Base-by-base conservation (phyloP, 495 filamentous ascomycete species). In the Cercophora samala region DNA sequence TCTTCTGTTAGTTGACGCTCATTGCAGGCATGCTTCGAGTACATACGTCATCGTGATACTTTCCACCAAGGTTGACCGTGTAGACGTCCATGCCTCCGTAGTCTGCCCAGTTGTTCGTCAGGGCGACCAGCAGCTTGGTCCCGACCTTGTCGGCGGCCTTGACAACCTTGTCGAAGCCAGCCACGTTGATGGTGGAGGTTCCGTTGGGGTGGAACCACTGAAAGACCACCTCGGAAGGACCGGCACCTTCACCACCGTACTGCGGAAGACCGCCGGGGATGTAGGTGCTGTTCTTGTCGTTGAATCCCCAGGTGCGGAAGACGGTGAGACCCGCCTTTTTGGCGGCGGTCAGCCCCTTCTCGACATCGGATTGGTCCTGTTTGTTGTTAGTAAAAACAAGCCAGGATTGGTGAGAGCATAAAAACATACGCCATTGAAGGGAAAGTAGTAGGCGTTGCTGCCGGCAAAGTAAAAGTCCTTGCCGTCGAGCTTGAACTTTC, bases 371-470 rank as follows among this genome's bases (percentile, higher is more conserved):
- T 67, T 86, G 79, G 68, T 85, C 82, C 66, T 84, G 26, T 5
- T 19, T 15, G 21, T 24, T 46, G 25, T 62, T 24, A 62, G 26
- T 22, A 60, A 18, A 62, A 22, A 21, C n/a, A 4, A 19, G 5
- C 58, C n/a, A 5, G 52, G 52, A 54, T n/a, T 24, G 24, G 9
- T 26, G 24, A 26, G 32, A 61, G 5, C 23, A 37, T 18, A n/a
- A 4, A 5, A 9, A 75, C 75, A 8, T 22, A 82, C 82, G 26
- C 76, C 79, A 26, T 73, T 75, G 70, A 91, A 91, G 0, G 83
- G 82, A 32, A 91, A 84, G 82, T 89, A 92, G 76, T 91, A 93
- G 8, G 86, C 78, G 72, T 93, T 92, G 25, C 86, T 88, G 2
- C 90, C 90, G 2, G 88, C 86, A 76, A 86, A 90, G 75, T 90